Conservation (phyloP, 805 yeast genomes). For the Kodamaea restingae region DNA sequence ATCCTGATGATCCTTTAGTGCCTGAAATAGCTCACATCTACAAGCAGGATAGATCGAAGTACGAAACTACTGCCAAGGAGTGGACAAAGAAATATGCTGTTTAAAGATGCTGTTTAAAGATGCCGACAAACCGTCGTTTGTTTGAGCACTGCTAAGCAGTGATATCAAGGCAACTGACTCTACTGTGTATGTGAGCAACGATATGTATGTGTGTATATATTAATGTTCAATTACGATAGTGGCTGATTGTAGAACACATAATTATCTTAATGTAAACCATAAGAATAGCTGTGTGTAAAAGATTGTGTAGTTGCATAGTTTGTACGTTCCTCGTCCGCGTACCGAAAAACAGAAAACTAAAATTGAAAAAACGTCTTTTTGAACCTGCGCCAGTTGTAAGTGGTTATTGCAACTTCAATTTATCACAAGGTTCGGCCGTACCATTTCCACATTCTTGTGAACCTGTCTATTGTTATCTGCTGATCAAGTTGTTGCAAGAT, state of each 20-base stretch:
- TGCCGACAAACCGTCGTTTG: background rate
- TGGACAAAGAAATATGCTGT: conserved; percentile 99
- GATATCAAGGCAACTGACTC: background rate
- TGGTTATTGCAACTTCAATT: background rate
- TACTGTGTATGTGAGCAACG: background rate
- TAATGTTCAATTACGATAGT: background rate
- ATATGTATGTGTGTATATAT: background rate
- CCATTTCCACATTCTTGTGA: background rate
- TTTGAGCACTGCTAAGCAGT: background rate
- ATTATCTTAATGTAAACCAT: too few relatives aligned
- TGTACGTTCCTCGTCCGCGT: too few relatives aligned
- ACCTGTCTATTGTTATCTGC: conserved; percentile 1
- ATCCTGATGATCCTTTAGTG: conserved; percentile 98
- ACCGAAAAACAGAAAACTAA: conserved; percentile 3
- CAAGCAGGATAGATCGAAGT: conserved; percentile 89
- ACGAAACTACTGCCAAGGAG: conserved; percentile 95
- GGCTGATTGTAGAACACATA: background rate
- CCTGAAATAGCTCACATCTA: conserved; percentile 97
- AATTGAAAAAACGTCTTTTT: conserved; percentile 4
- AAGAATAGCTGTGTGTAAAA: too few relatives aligned
- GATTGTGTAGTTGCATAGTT: too few relatives aligned
- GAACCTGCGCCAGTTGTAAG: background rate
- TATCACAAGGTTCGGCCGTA: background rate
- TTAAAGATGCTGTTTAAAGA: conserved; percentile 28
- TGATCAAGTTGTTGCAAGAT: conserved; percentile 13